Conservation (phyloP, 192 early-diverging fungal species). For the Ambispora gerdemannii region DNA sequence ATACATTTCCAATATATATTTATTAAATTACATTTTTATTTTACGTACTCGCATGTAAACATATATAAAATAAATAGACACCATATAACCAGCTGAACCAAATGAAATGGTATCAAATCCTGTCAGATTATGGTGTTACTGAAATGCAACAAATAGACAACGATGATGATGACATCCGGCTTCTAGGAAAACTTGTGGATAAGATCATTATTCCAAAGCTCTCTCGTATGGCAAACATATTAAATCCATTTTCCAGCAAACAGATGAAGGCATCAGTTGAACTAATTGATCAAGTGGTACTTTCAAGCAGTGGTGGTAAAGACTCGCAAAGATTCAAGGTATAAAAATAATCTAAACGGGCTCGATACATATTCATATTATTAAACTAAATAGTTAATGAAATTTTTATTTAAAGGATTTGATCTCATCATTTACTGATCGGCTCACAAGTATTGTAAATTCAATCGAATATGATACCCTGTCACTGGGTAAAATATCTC, state of each 20-base stretch:
- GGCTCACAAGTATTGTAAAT: background rate
- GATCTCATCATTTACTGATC: background rate
- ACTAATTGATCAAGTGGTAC: background rate
- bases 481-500: too few species aligned
- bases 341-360: background rate
- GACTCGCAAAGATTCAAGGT: slow-evolving; percentile 12
- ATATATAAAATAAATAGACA: background rate
- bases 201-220: slow-evolving; percentile 15
- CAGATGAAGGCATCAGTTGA: slow-evolving; percentile 5
- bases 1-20: background rate
- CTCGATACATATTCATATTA: too few species aligned
- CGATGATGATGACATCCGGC: background rate
- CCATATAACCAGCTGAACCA: background rate
- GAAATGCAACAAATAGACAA: background rate
- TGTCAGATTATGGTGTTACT: background rate
- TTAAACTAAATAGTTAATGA: background rate
- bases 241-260: slow-evolving; percentile 11
- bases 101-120: slow-evolving; percentile 19
- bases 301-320: background rate
- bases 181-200: slow-evolving; percentile 18
- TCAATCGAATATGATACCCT: background rate
- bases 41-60: background rate
- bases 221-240: background rate
- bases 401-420: background rate
- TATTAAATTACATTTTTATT: background rate